phyloP scores from a whole-genome alignment of 257 asterid species.

The Solanum neorickii region DNA sequence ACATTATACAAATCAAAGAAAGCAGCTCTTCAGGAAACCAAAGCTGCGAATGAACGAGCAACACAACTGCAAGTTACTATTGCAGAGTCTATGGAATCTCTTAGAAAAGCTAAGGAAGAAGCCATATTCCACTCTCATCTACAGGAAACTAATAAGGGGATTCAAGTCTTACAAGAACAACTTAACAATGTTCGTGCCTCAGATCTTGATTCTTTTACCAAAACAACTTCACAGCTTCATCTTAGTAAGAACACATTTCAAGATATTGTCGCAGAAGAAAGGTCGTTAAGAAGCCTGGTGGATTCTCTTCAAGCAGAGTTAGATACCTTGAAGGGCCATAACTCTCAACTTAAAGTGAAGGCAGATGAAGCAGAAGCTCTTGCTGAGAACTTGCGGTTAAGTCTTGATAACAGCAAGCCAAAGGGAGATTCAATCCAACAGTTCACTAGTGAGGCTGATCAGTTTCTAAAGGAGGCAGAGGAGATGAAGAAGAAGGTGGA shows the following conservation, averaged over 20 bases:
- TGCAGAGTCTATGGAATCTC: constrained; percentile 7
- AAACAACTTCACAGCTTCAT: constrained; percentile 1
- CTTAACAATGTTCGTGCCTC: not conserved
- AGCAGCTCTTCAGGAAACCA: not conserved
- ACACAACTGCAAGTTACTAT: not conserved
- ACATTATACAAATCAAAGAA: not conserved
- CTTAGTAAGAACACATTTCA: constrained; percentile 1
- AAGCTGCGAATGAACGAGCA: not conserved
- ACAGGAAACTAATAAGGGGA: not conserved
- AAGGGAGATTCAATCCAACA: constrained; percentile 19
- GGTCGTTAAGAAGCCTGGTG: not conserved
- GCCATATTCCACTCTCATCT: not conserved
- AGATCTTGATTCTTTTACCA: not conserved
- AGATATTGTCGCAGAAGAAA: not conserved
- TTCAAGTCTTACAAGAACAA: constrained; percentile 2
- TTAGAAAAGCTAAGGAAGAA: constrained; percentile 14
- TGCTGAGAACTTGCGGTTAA: constrained; percentile 1
- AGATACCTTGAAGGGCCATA: not conserved
- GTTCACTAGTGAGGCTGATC: constrained; percentile 31
- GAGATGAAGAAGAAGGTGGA: constrained; percentile 19
- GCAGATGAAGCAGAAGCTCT: constrained; percentile 1
- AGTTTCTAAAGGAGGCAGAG: constrained; percentile 31
- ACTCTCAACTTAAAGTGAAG: not conserved
- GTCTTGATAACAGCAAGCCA: not conserved
- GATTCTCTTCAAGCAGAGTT: constrained; percentile 5